Conservation (phyloP, 371 early-diverging fungal genomes). For the Mortierella sp. region DNA sequence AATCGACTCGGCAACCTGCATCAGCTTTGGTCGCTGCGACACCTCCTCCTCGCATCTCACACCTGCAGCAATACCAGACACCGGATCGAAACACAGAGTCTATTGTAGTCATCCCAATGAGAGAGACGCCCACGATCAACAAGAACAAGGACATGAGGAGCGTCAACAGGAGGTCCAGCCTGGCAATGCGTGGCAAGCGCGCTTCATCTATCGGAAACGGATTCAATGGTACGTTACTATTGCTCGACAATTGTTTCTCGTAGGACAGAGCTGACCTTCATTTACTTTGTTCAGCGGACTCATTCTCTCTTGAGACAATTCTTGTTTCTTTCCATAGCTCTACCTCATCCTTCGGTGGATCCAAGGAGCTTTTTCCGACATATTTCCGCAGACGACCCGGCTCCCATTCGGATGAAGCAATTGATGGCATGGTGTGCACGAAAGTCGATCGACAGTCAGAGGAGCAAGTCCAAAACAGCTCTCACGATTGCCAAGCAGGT, state of each 20-base stretch:
- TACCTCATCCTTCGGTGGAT: conserved; percentile 71
- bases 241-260: background rate
- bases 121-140: conserved; percentile 67
- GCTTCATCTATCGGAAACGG: conserved; percentile 72
- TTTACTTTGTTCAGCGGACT: background rate
- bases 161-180: conserved; percentile 72
- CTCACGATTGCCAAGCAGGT: conserved; percentile 56
- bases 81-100: conserved; percentile 31
- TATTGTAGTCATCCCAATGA: conserved; percentile 53
- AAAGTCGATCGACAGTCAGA: conserved; percentile 42
- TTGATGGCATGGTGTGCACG: conserved; percentile 75
- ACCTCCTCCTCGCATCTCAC: background rate
- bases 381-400: conserved; percentile 75
- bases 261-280: background rate
- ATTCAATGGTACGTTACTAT: conserved; percentile 54
- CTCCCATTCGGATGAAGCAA: conserved; percentile 78
- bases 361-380: conserved; percentile 71
- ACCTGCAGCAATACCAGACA: conserved; percentile 20
- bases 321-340: conserved; percentile 55
- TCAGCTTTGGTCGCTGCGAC: conserved; percentile 8
- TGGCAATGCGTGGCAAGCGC: conserved; percentile 77
- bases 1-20: background rate
- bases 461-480: conserved; percentile 26
- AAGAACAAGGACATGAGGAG: conserved; percentile 62
- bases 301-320: background rate